These are phyloP conservation scores for Macrophomina tecta DNA, from an alignment of 2,329 filamentous ascomycete species.

Conservation along the genomic window DNA sequence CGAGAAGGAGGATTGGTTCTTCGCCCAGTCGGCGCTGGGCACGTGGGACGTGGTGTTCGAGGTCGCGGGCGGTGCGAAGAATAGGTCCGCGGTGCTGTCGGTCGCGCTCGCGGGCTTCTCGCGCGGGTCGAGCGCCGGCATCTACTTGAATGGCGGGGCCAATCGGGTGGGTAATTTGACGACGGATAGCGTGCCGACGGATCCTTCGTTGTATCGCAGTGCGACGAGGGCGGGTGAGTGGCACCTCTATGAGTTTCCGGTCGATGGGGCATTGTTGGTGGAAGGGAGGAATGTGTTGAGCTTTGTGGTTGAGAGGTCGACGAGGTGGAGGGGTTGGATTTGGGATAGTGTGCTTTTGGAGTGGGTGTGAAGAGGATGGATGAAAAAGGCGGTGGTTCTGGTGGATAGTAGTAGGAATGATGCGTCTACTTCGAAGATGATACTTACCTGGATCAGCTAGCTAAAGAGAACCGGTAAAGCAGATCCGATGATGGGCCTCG, in stretches of 20 bases:
- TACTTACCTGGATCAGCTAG: too few relatives aligned
- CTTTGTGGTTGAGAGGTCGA: slow-evolving; percentile 44
- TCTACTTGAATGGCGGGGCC: slow-evolving; percentile 45
- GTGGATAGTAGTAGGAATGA: too few relatives aligned
- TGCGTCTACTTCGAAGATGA: too few relatives aligned
- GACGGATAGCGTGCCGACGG: slow-evolving; percentile 44
- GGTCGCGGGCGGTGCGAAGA: slow-evolving; percentile 30
- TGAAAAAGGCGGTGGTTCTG: too few relatives aligned
- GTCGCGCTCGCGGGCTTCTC: slow-evolving; percentile 55
- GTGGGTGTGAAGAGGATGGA: slow-evolving; percentile 30
- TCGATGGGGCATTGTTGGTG: slow-evolving; percentile 40
- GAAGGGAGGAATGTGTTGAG: slow-evolving; percentile 45
- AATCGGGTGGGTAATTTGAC: slow-evolving; percentile 50
- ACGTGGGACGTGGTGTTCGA: slow-evolving; percentile 43
- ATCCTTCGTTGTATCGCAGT: slow-evolving; percentile 56
- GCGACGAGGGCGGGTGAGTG: slow-evolving; percentile 56
- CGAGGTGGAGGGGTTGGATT: slow-evolving; percentile 49
- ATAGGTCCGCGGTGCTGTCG: slow-evolving; percentile 43
- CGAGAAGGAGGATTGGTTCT: slow-evolving; percentile 53
- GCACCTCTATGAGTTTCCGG: slow-evolving; percentile 52
- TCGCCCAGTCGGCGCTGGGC: slow-evolving; percentile 50
- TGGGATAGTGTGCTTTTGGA: slow-evolving; percentile 52
- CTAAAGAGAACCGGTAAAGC: too few relatives aligned
- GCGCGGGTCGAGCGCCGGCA: slow-evolving; percentile 46
- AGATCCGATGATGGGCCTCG: too few relatives aligned